Conservation (phyloP, 345 rosid genomes). For the Ceriops zippeliana region DNA sequence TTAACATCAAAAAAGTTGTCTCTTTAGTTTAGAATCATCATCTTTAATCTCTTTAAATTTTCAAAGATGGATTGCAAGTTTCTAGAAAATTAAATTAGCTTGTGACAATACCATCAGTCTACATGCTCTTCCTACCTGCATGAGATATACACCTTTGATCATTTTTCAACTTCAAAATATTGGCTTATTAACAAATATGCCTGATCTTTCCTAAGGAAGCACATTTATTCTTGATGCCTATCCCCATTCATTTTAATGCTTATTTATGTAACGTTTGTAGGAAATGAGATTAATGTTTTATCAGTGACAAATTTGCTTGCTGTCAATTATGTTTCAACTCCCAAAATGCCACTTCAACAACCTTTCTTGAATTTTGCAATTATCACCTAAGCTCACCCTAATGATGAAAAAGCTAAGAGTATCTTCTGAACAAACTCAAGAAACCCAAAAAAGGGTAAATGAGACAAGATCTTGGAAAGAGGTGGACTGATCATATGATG, state of each 20-base stretch:
- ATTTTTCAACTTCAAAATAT: not conserved
- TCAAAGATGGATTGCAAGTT: not conserved
- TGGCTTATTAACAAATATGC: not conserved
- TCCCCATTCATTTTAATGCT: not conserved
- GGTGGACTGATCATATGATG: not conserved
- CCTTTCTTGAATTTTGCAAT: not conserved
- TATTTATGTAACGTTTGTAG: not conserved
- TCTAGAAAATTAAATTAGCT: not conserved
- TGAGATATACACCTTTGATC: not conserved
- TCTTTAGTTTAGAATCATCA: no score
- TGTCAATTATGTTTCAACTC: no score
- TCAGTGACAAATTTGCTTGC: not conserved
- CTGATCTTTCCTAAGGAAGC: not conserved
- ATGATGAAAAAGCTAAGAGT: not conserved
- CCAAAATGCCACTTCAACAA: no score
- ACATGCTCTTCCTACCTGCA: not conserved
- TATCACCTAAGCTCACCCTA: not conserved
- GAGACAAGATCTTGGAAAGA: not conserved
- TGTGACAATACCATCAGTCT: not conserved
- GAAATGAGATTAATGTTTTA: not conserved
- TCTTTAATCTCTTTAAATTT: no score
- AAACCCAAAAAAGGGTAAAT: no score
- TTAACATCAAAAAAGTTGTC: no score
- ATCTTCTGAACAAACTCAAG: no score
- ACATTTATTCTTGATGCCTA: not conserved